phyloP scores from a whole-genome alignment of 2,329 filamentous ascomycete genomes.

The Bipolaris cookei region DNA sequence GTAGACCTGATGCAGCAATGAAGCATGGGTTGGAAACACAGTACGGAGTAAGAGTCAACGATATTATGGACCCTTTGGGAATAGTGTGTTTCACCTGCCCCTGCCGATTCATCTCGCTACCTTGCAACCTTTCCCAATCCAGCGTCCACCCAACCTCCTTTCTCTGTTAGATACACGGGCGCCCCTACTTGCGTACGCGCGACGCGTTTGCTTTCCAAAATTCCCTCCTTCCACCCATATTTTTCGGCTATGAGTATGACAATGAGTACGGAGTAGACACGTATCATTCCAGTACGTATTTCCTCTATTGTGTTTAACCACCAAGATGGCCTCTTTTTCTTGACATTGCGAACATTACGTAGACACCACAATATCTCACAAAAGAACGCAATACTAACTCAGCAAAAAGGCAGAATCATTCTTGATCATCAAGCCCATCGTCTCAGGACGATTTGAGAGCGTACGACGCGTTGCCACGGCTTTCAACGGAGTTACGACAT shows the following conservation, averaged over 20 bases:
- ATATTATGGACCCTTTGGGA: background rate
- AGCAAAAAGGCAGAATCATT: background rate
- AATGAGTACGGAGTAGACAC: background rate
- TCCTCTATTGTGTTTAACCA: background rate
- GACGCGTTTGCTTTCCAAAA: background rate
- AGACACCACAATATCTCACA: background rate
- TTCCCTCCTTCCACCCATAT: background rate
- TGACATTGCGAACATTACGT: background rate
- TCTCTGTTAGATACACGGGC: background rate
- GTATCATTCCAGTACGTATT: background rate
- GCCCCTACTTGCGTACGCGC: background rate
- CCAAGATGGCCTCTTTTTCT: background rate
- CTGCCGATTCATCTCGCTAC: background rate
- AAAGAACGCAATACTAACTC: background rate
- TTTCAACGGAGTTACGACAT: background rate
- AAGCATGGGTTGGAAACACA: background rate
- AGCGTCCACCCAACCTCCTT: background rate
- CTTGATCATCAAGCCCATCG: background rate
- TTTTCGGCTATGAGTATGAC: background rate
- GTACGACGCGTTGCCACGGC: background rate
- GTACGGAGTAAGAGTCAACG: background rate
- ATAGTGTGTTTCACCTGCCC: background rate
- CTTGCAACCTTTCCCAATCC: background rate
- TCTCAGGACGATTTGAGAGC: background rate
- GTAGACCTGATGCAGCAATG: background rate